Conservation (phyloP, 345 rosid species). For the Capsella bursapastoris region DNA sequence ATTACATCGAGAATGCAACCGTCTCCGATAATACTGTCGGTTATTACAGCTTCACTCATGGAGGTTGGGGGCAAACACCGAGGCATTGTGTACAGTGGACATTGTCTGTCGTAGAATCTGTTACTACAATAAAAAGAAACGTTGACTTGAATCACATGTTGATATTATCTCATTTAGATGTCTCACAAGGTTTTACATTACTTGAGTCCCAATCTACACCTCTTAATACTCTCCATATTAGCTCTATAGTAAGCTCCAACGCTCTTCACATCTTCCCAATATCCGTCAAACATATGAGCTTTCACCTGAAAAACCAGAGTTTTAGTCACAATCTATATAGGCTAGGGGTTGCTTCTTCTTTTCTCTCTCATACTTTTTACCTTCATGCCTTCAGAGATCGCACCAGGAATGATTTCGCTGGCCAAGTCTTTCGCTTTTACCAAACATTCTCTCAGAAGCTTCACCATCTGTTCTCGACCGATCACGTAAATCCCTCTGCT, state of each 20-base stretch:
- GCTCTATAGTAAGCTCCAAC: slow-evolving; percentile 72
- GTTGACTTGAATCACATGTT: slow-evolving; percentile 42
- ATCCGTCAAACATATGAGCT: slow-evolving; percentile 67
- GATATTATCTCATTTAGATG: background rate
- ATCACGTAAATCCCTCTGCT: slow-evolving; percentile 81
- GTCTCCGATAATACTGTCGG: slow-evolving; percentile 70
- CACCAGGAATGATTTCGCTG: slow-evolving; percentile 66
- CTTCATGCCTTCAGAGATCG: slow-evolving; percentile 75
- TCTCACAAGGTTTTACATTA: slow-evolving; percentile 26
- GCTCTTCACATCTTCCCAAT: slow-evolving; percentile 82
- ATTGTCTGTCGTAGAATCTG: slow-evolving; percentile 68
- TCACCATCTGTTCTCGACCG: slow-evolving; percentile 56
- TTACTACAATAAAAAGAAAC: slow-evolving; percentile 23
- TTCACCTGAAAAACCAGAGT: slow-evolving; percentile 54
- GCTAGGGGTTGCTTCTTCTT: background rate
- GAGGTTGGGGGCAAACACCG: slow-evolving; percentile 73
- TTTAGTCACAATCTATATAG: slow-evolving; percentile 1
- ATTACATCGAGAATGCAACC: slow-evolving; percentile 84
- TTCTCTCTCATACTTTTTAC: slow-evolving; percentile 38
- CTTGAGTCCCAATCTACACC: slow-evolving; percentile 47
- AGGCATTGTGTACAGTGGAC: slow-evolving; percentile 70
- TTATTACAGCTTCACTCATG: slow-evolving; percentile 58
- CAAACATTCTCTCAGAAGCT: slow-evolving; percentile 59
- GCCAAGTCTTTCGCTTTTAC: slow-evolving; percentile 66
- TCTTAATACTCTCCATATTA: slow-evolving; percentile 73